Evolutionary conservation across 345 rosid genomes (phyloP), one percentile per base, ranked within the genome.

Genomic region (Brassica rapa): DNA sequence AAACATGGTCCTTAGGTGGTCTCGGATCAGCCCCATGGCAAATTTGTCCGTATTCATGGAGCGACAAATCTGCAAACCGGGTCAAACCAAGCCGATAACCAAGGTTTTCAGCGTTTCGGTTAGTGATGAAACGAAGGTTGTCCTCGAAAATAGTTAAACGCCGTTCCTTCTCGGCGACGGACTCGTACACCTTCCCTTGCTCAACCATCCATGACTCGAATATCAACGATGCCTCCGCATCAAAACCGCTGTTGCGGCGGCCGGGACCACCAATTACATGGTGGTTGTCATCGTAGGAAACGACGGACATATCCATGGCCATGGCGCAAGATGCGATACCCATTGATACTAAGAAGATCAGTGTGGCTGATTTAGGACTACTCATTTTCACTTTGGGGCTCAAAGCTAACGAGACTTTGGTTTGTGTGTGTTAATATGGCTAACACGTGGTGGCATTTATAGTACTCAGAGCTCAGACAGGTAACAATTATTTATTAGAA

Each of bases 31-130:
- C 69, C 27, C 96, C 93, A 68, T 88, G 77, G 62, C 82, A 88
- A 75, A 66, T 16, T 14, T 74, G 12, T 24, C 39, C 59, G 39
- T 80, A 91, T 82, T 91, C 93, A 25, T 84, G 89, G 43, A 87
- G 86, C 51, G 85, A 84, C 77, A 91, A 70, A 85, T 91, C 92
- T 1, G 92, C 91, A 72, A 89, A 91, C 85, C 69, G 82, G 71
- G 81, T 89, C 68, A 91, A 72, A 12, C 91, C 93, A 3, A 91
- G 83, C 43, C 77, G 80, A 15, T 89, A 91, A 8, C 78, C 75
- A 49, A 82, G 81, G 60, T 79, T 77, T 24, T 24, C 75, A 2
- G 86, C 77, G 78, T 89, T 91, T 2, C 87, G 90, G 14, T 86
- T 83, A 62, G 73, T 82, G 11, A 89, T 68, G 14, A 86, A 89